Base-by-base conservation (phyloP, 495 filamentous ascomycete genomes). In the Apiosordaria backusii region DNA sequence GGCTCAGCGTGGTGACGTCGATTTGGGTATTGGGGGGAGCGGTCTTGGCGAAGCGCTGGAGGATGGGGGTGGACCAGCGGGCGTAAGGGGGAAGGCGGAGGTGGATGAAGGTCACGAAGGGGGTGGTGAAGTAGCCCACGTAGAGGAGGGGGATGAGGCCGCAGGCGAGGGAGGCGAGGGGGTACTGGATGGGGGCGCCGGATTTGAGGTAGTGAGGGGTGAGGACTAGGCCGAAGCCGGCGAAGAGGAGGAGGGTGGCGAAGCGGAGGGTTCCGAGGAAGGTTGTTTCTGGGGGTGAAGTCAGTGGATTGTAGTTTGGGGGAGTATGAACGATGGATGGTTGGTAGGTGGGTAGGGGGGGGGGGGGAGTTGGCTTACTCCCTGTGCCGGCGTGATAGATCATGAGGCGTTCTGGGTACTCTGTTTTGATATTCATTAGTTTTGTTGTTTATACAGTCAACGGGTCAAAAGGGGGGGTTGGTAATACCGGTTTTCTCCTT, bases 61-160 rank as follows among this genome's bases (percentile, higher is more conserved):
- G 81, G 63, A 83, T 77, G 15, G 89, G 87, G n/a, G 80, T 80
- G 0, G 90, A 92, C 40, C 79, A 77, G 15, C 91, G 86, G n/a
- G 89, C 90, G 72, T 85, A 88, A 4, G 83, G 76, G 6, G 91
- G 91, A 13, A 93, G 78, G 24, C 84, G 83, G 35, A 94, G 76
- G 74, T 91, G 88, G 62, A 92, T 78, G 65, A 86, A 86, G n/a
- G 86, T 86, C 2, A 93, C 90, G 70, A 88, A 91, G 7, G 91
- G 89, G 4, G 85, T 80, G 1, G 86, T 86, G 35, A 82, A 85
- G 71, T 86, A 89, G 3, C 82, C 78, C 16, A 92, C 83, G 72
- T 88, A 87, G n/a, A 87, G 26, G 71, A 92, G 78, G 6, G 91
- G 92, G 27, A 90, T 70, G 15, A 87, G 70, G 67, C 89, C 87